Conservation (phyloP, 2,329 filamentous ascomycete genomes). For the Penicillium sclerotiorum region DNA sequence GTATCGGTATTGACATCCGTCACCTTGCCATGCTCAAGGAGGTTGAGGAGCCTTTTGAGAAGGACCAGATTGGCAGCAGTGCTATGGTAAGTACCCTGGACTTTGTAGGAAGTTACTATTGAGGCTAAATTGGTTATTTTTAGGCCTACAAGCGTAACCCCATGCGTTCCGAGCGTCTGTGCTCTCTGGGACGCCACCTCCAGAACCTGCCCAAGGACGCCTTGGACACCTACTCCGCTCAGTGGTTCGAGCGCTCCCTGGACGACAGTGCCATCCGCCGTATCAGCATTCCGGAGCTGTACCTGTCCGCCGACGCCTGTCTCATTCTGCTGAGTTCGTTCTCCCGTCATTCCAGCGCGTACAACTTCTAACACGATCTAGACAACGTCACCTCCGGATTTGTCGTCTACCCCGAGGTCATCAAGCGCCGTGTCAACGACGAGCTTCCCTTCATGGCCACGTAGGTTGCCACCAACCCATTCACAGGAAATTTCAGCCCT, state of each 20-base stretch:
- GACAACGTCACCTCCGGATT: constrained; percentile 70
- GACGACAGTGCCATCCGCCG: constrained; percentile 73
- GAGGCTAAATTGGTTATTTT: constrained; percentile 43
- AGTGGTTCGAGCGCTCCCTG: constrained; percentile 78
- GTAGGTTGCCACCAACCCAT: constrained; percentile 38
- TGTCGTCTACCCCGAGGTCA: constrained; percentile 77
- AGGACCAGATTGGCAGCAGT: constrained; percentile 72
- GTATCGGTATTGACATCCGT: constrained; percentile 74
- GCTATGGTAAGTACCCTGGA: constrained; percentile 51
- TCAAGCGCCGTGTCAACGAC: constrained; percentile 67
- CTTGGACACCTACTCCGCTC: constrained; percentile 67
- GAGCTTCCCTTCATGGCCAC: constrained; percentile 89
- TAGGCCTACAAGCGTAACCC: constrained; percentile 66
- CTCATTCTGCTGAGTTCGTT: constrained; percentile 41
- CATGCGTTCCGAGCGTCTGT: constrained; percentile 62
- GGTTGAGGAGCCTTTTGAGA: constrained; percentile 81
- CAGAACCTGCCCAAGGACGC: constrained; percentile 58
- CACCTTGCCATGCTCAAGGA: constrained; percentile 78
- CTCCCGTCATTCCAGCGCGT: neutral
- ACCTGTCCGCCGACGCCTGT: constrained; percentile 67
- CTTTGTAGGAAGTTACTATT: neutral
- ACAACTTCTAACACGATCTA: constrained; percentile 32
- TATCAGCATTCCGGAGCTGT: constrained; percentile 63
- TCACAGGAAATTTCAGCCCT: constrained; percentile 9
- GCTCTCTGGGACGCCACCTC: constrained; percentile 60